Evolutionary conservation across 257 asterid genomes (phyloP).

Genomic region (Pogostemon cablin): DNA sequence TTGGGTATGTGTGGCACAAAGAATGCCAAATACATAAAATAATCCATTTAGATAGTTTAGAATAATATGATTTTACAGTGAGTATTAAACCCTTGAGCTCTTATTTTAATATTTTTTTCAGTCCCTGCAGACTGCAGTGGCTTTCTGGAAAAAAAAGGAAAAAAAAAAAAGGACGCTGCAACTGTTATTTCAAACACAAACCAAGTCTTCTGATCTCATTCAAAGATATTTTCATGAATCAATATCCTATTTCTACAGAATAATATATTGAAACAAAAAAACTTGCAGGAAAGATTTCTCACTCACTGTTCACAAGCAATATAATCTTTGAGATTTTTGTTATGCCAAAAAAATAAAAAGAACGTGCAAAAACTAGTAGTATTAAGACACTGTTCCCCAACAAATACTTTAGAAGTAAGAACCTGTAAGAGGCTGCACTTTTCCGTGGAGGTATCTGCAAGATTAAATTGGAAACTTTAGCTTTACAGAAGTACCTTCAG

Average conservation of each 20-base stretch:
- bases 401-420: constrained; percentile 25
- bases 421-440: constrained; percentile 98
- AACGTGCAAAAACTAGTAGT: not conserved
- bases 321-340: not conserved
- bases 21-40: not conserved
- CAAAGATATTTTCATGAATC: not conserved
- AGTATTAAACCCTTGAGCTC: not conserved
- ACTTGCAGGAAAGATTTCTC: constrained; percentile 1
- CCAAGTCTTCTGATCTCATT: not conserved
- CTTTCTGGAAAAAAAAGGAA: not conserved
- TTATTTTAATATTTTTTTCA: not conserved
- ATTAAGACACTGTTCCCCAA: constrained; percentile 14
- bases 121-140: not conserved
- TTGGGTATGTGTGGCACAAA: not conserved
- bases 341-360: not conserved
- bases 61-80: not conserved
- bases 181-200: too few relatives aligned
- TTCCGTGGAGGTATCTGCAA: constrained; percentile 96
- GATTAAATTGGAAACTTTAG: constrained; percentile 31
- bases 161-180: too few relatives aligned
- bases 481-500: constrained; percentile 21
- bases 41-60: not conserved
- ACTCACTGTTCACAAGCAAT: not conserved
- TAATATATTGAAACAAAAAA: not conserved
- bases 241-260: constrained; percentile 18